phyloP scores from a whole-genome alignment of 1,284 basidiomycete genomes.

The Tremellales sp. region DNA sequence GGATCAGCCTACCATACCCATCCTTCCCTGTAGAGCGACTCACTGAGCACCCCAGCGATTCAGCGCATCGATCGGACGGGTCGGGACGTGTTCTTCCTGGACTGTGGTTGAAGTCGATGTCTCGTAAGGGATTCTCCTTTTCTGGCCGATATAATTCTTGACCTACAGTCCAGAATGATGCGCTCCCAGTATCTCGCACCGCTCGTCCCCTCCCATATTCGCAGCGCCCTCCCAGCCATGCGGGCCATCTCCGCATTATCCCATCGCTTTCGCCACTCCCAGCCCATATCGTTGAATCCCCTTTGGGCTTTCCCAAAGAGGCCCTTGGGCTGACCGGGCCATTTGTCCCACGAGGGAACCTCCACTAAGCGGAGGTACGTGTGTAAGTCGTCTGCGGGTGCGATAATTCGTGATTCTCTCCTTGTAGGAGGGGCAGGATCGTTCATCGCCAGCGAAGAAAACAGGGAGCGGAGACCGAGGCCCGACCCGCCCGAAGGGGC shows the following conservation, averaged over 20 bases:
- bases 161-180: conserved; percentile 25
- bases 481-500: neutral
- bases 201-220: conserved; percentile 17
- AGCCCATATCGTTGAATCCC: conserved; percentile 33
- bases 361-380: conserved; percentile 30
- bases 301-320: conserved; percentile 9
- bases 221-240: conserved; percentile 13
- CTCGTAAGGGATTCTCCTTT: neutral
- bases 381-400: conserved; percentile 36
- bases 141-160: neutral
- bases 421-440: neutral
- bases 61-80: conserved; percentile 23
- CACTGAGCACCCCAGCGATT: conserved; percentile 44
- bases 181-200: conserved; percentile 20
- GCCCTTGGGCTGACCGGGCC: conserved; percentile 21
- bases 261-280: conserved; percentile 28
- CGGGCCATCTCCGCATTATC: conserved; percentile 19
- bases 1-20: neutral
- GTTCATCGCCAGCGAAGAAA: conserved; percentile 29
- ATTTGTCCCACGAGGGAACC: conserved; percentile 30
- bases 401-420: neutral
- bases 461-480: conserved; percentile 22
- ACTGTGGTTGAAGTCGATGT: conserved; percentile 6
- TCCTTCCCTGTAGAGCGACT: conserved; percentile 7
- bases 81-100: conserved; percentile 34